Conservation (phyloP, 805 yeast genomes). For the Sporopachydermia lactativora region DNA sequence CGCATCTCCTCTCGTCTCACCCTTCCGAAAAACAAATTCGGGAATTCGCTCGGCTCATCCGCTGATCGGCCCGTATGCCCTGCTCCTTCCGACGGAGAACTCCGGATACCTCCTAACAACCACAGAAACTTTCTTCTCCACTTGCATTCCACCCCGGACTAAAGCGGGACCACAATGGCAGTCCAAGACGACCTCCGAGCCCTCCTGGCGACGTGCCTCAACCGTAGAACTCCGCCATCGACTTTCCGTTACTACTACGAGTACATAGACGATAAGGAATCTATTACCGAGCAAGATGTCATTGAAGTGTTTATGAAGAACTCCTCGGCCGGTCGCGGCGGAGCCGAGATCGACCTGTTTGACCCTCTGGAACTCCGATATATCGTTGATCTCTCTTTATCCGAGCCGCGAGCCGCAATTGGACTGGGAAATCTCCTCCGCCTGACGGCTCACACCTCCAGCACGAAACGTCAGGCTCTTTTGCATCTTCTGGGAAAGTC, state of each 20-base stretch:
- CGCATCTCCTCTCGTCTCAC: no score
- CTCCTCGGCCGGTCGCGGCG: slow-evolving; percentile 13
- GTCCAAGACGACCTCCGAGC: background rate
- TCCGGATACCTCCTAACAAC: no score
- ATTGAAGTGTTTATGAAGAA: slow-evolving; percentile 6
- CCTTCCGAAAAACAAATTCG: no score
- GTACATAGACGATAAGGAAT: background rate
- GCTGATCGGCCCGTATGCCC: no score
- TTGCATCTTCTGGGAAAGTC: background rate
- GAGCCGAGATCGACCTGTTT: slow-evolving; percentile 16
- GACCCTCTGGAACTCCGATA: slow-evolving; percentile 13
- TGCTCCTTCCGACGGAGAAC: no score
- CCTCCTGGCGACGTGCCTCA: background rate
- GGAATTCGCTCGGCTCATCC: no score
- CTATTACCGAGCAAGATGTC: slow-evolving; percentile 1
- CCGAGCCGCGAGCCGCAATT: background rate
- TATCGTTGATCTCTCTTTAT: background rate
- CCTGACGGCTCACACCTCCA: background rate
- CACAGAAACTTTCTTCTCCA: no score
- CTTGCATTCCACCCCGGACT: no score
- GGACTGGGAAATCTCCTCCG: background rate
- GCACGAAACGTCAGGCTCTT: background rate
- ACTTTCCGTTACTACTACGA: slow-evolving; percentile 1
- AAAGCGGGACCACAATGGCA: background rate
- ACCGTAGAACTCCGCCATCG: background rate